Evolutionary conservation across 2,329 filamentous ascomycete species (phyloP).

Genomic region (Cladosporium sp.): DNA sequence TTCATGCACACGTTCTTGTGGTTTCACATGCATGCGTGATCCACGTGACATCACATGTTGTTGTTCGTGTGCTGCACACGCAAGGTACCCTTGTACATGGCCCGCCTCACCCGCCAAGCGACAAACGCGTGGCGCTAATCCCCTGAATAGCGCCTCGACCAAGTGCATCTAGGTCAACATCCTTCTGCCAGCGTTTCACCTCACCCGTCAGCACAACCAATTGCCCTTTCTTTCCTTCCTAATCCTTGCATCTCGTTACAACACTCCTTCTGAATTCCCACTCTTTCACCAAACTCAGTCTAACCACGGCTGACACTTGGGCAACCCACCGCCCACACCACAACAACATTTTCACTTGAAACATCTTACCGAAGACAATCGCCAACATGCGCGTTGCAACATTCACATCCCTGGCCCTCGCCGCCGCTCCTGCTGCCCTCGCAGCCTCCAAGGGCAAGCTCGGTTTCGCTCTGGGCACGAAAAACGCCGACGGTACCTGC

Average conservation of each 20-base stretch:
- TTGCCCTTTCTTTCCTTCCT: background rate
- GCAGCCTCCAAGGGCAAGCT: constrained; percentile 49
- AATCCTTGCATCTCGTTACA: constrained; percentile 5
- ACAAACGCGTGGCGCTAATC: constrained; percentile 17
- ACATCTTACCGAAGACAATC: constrained; percentile 5
- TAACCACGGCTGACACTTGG: background rate
- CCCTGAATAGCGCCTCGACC: constrained; percentile 1
- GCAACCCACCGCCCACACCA: constrained; percentile 3
- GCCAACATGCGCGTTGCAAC: constrained; percentile 30
- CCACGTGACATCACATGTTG: constrained; percentile 7
- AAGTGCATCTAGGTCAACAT: background rate
- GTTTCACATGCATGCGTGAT: background rate
- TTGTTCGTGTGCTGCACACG: background rate
- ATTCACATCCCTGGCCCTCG: constrained; percentile 30
- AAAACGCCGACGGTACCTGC: constrained; percentile 61
- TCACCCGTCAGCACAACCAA: background rate
- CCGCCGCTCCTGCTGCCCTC: constrained; percentile 27
- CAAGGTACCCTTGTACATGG: background rate
- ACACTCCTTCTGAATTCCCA: constrained; percentile 3
- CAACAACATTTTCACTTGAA: constrained; percentile 6
- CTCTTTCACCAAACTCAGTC: background rate
- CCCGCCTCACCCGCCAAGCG: constrained; percentile 5
- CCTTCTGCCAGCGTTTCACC: background rate
- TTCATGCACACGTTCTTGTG: background rate
- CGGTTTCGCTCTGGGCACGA: constrained; percentile 67